These are phyloP conservation scores for Suillus weaverae DNA, from an alignment of 768 basidiomycete species.

Conservation along the genomic window DNA sequence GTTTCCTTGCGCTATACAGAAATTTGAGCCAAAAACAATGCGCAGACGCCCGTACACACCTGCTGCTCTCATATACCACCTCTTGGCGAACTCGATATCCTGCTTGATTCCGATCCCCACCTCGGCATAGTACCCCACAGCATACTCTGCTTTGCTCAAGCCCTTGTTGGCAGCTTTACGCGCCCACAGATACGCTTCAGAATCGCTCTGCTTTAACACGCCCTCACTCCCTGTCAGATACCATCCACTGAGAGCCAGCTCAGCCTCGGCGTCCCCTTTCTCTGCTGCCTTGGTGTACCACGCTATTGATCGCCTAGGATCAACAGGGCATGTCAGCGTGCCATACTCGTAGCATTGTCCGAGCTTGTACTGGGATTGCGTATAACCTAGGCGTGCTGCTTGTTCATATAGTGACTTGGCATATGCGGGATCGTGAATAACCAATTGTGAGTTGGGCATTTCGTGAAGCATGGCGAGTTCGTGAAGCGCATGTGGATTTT, in stretches of 20 bases:
- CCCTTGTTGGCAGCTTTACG: constrained; percentile 96
- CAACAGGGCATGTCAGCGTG: constrained; percentile 81
- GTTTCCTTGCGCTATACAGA: constrained; percentile 86
- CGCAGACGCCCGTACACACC: constrained; percentile 52
- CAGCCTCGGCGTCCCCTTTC: constrained; percentile 92
- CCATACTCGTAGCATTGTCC: constrained; percentile 97
- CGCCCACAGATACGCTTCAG: constrained; percentile 99
- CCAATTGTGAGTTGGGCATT: constrained; percentile 59
- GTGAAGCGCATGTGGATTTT: constrained; percentile 96
- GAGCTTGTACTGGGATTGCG: constrained; percentile 91
- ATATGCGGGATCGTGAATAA: constrained; percentile 78
- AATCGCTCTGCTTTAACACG: constrained; percentile 95
- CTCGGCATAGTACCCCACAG: constrained; percentile 97
- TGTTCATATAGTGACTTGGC: constrained; percentile 87
- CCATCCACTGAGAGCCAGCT: constrained; percentile 96
- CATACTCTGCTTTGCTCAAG: constrained; percentile 95
- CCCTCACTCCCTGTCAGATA: constrained; percentile 96
- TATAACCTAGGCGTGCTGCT: constrained; percentile 91
- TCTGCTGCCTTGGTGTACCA: constrained; percentile 99
- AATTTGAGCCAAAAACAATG: constrained; percentile 4
- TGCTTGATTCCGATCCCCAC: constrained; percentile 97
- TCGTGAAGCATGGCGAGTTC: constrained; percentile 91
- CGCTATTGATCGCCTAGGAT: constrained; percentile 91
- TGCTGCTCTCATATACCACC: constrained; percentile 99
- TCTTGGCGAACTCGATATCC: constrained; percentile 92